Conservation (phyloP, 2,329 filamentous ascomycete genomes). For the Penicillium sp. region DNA sequence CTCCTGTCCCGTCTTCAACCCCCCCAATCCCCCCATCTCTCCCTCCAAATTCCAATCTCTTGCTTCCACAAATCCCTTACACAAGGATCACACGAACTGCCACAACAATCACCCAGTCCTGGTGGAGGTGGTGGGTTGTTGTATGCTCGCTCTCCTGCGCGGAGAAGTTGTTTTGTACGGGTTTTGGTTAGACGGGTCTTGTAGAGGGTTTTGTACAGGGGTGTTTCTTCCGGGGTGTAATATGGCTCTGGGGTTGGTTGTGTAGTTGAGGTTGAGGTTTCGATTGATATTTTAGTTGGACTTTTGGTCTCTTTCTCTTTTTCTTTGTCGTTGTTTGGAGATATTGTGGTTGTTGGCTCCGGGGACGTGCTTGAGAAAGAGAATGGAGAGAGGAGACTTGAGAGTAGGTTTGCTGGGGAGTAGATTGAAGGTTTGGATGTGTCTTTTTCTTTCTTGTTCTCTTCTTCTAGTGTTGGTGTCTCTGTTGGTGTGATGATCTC, state of each 20-base stretch:
- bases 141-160: constrained; percentile 29
- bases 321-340: not conserved
- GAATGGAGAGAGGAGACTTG: constrained; percentile 13
- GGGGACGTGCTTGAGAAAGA: constrained; percentile 8
- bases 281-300: constrained; percentile 4
- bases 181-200: constrained; percentile 32
- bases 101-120: constrained; percentile 36
- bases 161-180: constrained; percentile 36
- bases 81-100: constrained; percentile 40
- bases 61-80: constrained; percentile 39
- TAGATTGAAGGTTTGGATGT: not conserved
- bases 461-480: not conserved
- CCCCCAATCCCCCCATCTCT: constrained; percentile 32
- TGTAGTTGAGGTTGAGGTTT: not conserved
- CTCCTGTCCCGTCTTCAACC: not conserved
- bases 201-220: constrained; percentile 29
- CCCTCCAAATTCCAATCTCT: constrained; percentile 36
- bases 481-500: not conserved
- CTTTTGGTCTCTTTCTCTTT: not conserved
- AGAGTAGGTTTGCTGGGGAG: constrained; percentile 7
- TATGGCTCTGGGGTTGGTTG: constrained; percentile 20
- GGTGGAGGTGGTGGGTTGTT: constrained; percentile 37
- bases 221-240: constrained; percentile 27
- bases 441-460: not conserved
- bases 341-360: not conserved